These are phyloP conservation scores for Fraxinus xanthoxyloides DNA, from an alignment of 305 asterid genomes.

Conservation along the genomic window DNA sequence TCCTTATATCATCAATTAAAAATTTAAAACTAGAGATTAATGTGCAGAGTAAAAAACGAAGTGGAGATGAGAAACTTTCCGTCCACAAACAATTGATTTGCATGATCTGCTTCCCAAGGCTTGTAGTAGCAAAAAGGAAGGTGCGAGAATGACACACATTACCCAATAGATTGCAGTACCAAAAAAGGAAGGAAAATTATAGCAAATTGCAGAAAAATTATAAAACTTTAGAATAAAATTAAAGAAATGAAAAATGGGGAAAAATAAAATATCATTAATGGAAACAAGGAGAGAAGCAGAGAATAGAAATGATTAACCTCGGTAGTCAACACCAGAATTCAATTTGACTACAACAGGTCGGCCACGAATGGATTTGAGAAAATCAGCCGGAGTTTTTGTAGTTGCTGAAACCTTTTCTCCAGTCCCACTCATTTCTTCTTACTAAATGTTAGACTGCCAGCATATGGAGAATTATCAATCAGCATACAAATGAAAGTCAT, in stretches of 20 bases:
- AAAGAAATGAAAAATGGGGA: neutral
- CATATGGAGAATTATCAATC: neutral
- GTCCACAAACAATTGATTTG: neutral
- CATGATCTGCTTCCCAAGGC: neutral
- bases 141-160: neutral
- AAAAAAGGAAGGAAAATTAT: neutral
- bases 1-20: too few species aligned
- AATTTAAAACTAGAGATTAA: neutral
- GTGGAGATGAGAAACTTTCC: neutral
- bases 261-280: neutral
- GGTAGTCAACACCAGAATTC: slow-evolving; percentile 90
- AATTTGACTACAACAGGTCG: slow-evolving; percentile 93
- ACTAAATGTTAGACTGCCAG: neutral
- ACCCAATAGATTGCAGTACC: neutral
- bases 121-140: neutral
- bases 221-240: neutral
- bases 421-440: slow-evolving; percentile 55
- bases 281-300: neutral
- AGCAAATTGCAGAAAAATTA: neutral
- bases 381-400: slow-evolving; percentile 90
- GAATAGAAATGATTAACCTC: slow-evolving; percentile 47
- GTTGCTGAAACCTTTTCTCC: slow-evolving; percentile 57
- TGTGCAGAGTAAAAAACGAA: neutral
- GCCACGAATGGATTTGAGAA: slow-evolving; percentile 95
- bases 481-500: neutral